phyloP scores from a whole-genome alignment of 1,284 basidiomycete species.

The Boletus sp. region DNA sequence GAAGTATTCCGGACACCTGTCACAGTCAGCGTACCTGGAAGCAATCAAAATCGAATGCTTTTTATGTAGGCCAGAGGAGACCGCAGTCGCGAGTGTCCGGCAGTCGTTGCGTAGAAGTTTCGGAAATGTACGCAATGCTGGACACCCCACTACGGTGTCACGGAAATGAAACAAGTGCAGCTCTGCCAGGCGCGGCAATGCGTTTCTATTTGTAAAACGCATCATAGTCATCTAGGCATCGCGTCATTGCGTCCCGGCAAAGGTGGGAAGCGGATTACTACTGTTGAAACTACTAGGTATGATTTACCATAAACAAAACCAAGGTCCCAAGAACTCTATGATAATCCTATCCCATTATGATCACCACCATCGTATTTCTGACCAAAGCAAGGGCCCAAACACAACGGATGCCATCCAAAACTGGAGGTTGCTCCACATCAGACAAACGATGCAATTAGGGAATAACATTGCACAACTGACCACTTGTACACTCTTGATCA shows the following conservation, averaged over 20 bases:
- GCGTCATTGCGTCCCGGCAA: too few relatives aligned
- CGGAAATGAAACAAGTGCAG: too few relatives aligned
- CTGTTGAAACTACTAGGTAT: slow-evolving; percentile 15
- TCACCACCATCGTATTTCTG: slow-evolving; percentile 70
- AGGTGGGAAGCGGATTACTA: too few relatives aligned
- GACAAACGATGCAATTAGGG: slow-evolving; percentile 6
- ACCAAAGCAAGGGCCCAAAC: slow-evolving; percentile 84
- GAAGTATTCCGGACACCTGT: neutral
- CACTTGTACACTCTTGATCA: slow-evolving; percentile 48
- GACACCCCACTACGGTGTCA: slow-evolving; percentile 16
- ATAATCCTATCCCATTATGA: neutral
- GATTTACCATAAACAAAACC: slow-evolving; percentile 12
- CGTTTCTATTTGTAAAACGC: too few relatives aligned
- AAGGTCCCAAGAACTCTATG: neutral
- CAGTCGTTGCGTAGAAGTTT: too few relatives aligned
- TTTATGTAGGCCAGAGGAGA: too few relatives aligned
- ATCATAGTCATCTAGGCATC: too few relatives aligned
- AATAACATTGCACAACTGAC: slow-evolving; percentile 23
- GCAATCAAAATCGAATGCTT: too few relatives aligned
- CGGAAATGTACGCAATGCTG: too few relatives aligned
- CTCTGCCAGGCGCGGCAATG: too few relatives aligned
- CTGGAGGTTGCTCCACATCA: slow-evolving; percentile 42
- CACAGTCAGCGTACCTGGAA: too few relatives aligned
- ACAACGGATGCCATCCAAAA: slow-evolving; percentile 90
- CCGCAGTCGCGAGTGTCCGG: too few relatives aligned